These are phyloP conservation scores for Pyrenochaeta sp. DNA, from an alignment of 2,329 filamentous ascomycete species.

Conservation along the genomic window DNA sequence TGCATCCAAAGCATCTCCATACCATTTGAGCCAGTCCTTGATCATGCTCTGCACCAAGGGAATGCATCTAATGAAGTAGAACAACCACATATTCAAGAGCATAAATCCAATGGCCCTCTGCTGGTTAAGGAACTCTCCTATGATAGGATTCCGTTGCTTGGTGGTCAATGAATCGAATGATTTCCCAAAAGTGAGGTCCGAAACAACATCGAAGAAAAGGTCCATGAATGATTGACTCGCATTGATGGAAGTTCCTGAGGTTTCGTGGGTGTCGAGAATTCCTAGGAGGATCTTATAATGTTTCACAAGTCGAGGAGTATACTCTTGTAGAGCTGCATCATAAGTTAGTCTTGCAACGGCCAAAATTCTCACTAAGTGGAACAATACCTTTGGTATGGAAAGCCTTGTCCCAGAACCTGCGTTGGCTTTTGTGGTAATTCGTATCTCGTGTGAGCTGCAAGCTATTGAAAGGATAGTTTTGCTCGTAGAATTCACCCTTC, in stretches of 20 bases:
- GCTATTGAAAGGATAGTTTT: constrained; percentile 17
- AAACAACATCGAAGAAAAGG: constrained; percentile 21
- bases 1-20: constrained; percentile 10
- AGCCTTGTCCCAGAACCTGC: constrained; percentile 36
- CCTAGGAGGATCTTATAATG: constrained; percentile 9
- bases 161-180: constrained; percentile 17
- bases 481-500: constrained; percentile 37
- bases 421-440: constrained; percentile 26
- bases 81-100: constrained; percentile 15
- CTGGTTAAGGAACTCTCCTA: constrained; percentile 10
- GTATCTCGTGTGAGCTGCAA: constrained; percentile 32
- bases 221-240: constrained; percentile 14
- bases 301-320: not conserved
- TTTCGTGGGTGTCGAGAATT: not conserved
- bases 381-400: constrained; percentile 28
- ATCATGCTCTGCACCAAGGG: constrained; percentile 1
- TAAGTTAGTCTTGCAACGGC: too few species aligned
- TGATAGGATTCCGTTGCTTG: constrained; percentile 9
- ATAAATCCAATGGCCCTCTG: constrained; percentile 13
- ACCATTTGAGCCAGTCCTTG: constrained; percentile 15
- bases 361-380: not conserved
- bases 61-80: constrained; percentile 13
- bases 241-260: constrained; percentile 2
- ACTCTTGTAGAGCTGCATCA: constrained; percentile 2
- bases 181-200: constrained; percentile 16